Percentiles rank a stretch among this genome's conserved stretches.
Conservation (phyloP, 768 basidiomycete species). For the Porpolomopsis calyptriformis region DNA sequence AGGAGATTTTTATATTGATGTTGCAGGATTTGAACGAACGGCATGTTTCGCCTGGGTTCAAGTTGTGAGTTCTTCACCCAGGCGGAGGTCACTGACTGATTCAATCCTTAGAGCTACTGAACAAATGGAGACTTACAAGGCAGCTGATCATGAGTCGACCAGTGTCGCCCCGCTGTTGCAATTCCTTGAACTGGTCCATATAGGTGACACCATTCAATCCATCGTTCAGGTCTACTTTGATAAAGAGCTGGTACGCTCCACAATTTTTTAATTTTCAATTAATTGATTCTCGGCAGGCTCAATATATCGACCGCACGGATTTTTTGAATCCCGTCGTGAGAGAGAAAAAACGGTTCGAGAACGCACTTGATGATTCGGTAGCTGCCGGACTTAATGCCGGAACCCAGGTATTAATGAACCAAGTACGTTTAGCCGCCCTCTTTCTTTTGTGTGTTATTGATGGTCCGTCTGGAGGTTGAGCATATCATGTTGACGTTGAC, state of each 20-base stretch:
- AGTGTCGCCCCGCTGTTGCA: conserved; percentile 89
- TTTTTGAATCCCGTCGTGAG: conserved; percentile 88
- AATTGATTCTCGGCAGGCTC: conserved; percentile 38
- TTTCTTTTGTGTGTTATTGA: background rate
- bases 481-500: conserved; percentile 82
- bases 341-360: conserved; percentile 96
- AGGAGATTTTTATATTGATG: conserved; percentile 85
- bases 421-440: conserved; percentile 35
- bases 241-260: conserved; percentile 62
- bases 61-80: conserved; percentile 51
- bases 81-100: too few species aligned
- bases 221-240: conserved; percentile 99
- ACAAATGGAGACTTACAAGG: conserved; percentile 84
- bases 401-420: conserved; percentile 91
- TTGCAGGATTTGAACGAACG: conserved; percentile 65
- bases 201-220: conserved; percentile 94
- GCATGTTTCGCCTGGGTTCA: conserved; percentile 76
- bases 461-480: conserved; percentile 55
- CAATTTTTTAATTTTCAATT: background rate
- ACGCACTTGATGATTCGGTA: conserved; percentile 84
- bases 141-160: conserved; percentile 73
- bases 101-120: conserved; percentile 84
- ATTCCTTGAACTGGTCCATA: conserved; percentile 95
- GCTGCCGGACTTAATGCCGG: conserved; percentile 91
- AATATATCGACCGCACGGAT: conserved; percentile 86